Conservation (phyloP, 2,329 filamentous ascomycete species). For the Aschersonia sp. region DNA sequence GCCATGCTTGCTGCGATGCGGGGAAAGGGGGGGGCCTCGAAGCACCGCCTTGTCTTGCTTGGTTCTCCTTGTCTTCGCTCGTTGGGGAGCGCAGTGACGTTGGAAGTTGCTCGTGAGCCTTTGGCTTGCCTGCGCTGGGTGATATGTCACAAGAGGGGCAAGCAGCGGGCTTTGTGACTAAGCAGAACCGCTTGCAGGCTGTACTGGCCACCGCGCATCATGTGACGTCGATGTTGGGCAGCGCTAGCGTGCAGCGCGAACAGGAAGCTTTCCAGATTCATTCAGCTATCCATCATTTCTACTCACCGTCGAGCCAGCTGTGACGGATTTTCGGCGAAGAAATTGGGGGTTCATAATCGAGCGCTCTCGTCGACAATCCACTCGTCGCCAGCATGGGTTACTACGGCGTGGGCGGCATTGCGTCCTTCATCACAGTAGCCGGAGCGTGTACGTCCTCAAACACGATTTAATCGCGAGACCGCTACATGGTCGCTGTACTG, state of each 20-base stretch:
- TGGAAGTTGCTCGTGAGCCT: constrained; percentile 2
- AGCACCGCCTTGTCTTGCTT: not conserved
- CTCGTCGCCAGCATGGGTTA: constrained; percentile 47
- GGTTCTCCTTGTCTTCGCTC: not conserved
- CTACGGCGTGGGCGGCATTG: constrained; percentile 49
- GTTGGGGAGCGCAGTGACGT: not conserved
- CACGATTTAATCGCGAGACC: not conserved
- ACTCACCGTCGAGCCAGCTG: no score
- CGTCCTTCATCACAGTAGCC: constrained; percentile 54
- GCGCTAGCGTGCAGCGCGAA: no score
- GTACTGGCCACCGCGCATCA: constrained; percentile 10
- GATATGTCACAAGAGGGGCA: not conserved
- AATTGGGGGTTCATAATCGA: no score
- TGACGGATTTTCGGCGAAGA: no score
- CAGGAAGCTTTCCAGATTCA: no score
- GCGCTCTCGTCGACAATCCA: no score
- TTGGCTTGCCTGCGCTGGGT: not conserved
- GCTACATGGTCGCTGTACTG: not conserved
- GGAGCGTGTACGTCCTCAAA: constrained; percentile 53
- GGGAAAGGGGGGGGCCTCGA: not conserved
- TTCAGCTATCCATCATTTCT: no score
- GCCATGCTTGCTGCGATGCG: constrained; percentile 23
- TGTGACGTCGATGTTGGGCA: constrained; percentile 17
- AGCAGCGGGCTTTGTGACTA: constrained; percentile 1
- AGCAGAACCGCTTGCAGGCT: not conserved